Percentiles rank a stretch among this genome's conserved stretches.
Evolutionary conservation across 1,284 basidiomycete species (phyloP).

Genomic region (Irpex sp.): DNA sequence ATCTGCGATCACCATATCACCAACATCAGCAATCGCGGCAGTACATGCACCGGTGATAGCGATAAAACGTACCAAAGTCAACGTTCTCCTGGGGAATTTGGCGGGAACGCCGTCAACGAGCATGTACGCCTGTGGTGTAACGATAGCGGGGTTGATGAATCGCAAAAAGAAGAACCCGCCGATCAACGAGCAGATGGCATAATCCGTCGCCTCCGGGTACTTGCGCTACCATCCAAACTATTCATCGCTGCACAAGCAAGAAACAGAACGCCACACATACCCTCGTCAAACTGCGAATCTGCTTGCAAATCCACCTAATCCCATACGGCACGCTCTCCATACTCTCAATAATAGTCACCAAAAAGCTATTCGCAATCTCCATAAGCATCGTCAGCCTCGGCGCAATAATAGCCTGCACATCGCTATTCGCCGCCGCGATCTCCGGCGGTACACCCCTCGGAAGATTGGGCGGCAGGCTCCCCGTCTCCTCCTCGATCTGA

Average conservation of each 20-base stretch:
- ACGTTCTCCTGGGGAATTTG: slow-evolving; percentile 91
- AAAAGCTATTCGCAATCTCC: slow-evolving; percentile 97
- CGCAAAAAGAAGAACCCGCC: slow-evolving; percentile 99
- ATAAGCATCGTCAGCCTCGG: slow-evolving; percentile 96
- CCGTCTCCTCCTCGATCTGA: slow-evolving; percentile 96
- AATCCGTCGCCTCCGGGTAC: slow-evolving; percentile 96
- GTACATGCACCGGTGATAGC: too few species aligned
- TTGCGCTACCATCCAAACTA: too few species aligned
- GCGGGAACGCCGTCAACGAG: slow-evolving; percentile 96
- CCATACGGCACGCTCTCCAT: slow-evolving; percentile 98
- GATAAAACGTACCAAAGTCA: too few species aligned
- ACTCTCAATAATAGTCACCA: slow-evolving; percentile 96
- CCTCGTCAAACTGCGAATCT: slow-evolving; percentile 92
- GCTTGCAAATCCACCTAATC: slow-evolving; percentile 99
- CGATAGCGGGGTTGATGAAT: slow-evolving; percentile 99
- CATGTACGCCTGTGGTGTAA: slow-evolving; percentile 99
- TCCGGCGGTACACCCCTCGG: slow-evolving; percentile 92
- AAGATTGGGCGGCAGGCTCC: slow-evolving; percentile 82
- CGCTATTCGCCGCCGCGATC: slow-evolving; percentile 85
- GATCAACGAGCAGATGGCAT: slow-evolving; percentile 96
- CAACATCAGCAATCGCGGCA: too few species aligned
- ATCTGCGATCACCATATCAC: slow-evolving; percentile 56
- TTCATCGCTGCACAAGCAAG: too few species aligned
- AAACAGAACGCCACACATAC: too few species aligned
- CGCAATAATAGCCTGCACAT: slow-evolving; percentile 96